Evolutionary conservation across 2,329 filamentous ascomycete genomes (phyloP), one percentile per base, ranked within the genome.

Genomic region (Chaetomium strumarium): DNA sequence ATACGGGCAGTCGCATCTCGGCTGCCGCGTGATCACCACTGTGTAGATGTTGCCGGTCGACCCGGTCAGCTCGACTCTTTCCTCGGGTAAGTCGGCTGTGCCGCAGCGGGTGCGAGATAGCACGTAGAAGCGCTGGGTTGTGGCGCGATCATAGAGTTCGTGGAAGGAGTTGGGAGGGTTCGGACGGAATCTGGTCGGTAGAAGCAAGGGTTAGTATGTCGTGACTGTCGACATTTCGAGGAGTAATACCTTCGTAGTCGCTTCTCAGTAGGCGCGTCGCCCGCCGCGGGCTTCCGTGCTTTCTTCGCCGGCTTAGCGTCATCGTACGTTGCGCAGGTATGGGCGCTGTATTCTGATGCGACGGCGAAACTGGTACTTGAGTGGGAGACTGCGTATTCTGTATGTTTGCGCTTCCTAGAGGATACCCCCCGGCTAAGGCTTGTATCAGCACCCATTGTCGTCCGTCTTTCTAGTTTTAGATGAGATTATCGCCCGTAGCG

Each of bases 21-120:
- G 78, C 16, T 72, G 60, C n/a, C 71, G 71, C 3, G 69, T 68
- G 48, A 86, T 75, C 33, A 67, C 67, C 31, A 86, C 75, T 0
- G 67, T 77, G 64, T 87, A 86, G 52, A 86, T 72, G 57, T 86
- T 86, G 14, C 83, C 83, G 1, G 81, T 86, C 10, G 79, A 79
- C 1, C 83, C 84, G 0, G 82, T 79, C 55, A 86, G 70, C 52
- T 80, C 72, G 44, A 86, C 70, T 1, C 65, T 68, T 63, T 86
- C 81, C 49, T 75, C 69, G 0, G 74, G 75, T 39, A 67, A 72
- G 1, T 68, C 55, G 2, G 57, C 51, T 0, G 66, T 68, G 16
- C 71, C 71, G 29, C 58, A 36, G 9, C 69, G 67, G 2, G 59
- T 63, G 14, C 75, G 70, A 1, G 63, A 66, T 11, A 79, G 67